Evolutionary conservation across 1,284 basidiomycete genomes (phyloP).

Genomic region (Pascua sp.): DNA sequence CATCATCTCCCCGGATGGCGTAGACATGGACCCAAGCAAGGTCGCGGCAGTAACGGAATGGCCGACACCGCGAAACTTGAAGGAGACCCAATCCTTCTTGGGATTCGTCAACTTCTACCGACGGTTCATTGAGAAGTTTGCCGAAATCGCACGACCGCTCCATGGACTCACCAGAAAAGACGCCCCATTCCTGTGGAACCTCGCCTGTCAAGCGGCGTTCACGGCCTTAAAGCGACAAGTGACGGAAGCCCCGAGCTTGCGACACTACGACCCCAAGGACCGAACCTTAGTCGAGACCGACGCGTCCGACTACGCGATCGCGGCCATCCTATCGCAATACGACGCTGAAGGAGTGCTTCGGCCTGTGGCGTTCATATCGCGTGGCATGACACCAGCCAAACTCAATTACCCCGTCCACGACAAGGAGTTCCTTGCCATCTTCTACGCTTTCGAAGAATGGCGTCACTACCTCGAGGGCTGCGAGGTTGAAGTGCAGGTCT

Average conservation of each 20-base stretch:
- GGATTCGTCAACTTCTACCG: conserved; percentile 50
- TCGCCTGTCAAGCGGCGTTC: background rate
- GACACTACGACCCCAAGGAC: conserved; percentile 43
- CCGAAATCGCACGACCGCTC: conserved; percentile 39
- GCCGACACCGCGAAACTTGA: conserved; percentile 45
- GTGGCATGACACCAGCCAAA: conserved; percentile 41
- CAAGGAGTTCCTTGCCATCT: conserved; percentile 54
- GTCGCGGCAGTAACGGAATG: conserved; percentile 44
- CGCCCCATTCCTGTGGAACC: conserved; percentile 17
- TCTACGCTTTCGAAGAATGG: conserved; percentile 49
- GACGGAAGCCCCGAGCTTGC: background rate
- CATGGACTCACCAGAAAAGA: conserved; percentile 20
- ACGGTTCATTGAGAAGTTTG: conserved; percentile 47
- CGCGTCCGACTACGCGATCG: conserved; percentile 36
- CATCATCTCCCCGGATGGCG: background rate
- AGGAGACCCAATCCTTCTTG: conserved; percentile 45
- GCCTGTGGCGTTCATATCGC: conserved; percentile 47
- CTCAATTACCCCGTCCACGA: conserved; percentile 55
- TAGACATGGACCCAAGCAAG: conserved; percentile 46
- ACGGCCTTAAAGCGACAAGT: background rate
- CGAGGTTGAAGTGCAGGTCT: conserved; percentile 32
- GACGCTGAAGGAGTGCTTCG: conserved; percentile 30
- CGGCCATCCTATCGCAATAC: conserved; percentile 34
- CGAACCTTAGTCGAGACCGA: conserved; percentile 41
- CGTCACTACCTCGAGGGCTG: conserved; percentile 46